phyloP scores from a whole-genome alignment of 257 asterid species.

The Rauvolfia tetraphylla region DNA sequence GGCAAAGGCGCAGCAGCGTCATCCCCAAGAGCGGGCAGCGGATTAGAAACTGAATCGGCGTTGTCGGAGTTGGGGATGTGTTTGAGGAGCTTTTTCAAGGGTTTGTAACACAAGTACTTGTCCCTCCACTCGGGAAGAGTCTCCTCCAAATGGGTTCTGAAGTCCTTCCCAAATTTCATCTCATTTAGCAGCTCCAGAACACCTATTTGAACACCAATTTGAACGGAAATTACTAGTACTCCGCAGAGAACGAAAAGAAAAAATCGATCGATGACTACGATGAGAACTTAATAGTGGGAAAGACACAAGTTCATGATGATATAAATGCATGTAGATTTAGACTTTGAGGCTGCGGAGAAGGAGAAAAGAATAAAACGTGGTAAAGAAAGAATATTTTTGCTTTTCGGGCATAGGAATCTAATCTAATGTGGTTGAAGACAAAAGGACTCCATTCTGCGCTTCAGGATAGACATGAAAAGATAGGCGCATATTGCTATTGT shows the following conservation, averaged over 20 bases:
- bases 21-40: conserved; percentile 23
- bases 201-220: background rate
- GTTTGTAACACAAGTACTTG: conserved; percentile 78
- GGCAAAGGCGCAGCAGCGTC: conserved; percentile 25
- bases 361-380: background rate
- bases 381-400: background rate
- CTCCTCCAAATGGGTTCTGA: conserved; percentile 61
- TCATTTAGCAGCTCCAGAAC: background rate
- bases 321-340: background rate
- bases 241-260: background rate
- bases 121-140: conserved; percentile 95
- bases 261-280: background rate
- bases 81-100: conserved; percentile 80
- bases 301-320: background rate
- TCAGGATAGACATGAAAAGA: conserved; percentile 2
- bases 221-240: background rate
- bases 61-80: conserved; percentile 34
- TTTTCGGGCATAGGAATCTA: background rate
- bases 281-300: background rate
- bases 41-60: conserved; percentile 13
- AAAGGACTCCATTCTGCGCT: background rate
- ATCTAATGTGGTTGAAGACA: background rate
- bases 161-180: conserved; percentile 90
- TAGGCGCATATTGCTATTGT: background rate
- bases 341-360: background rate